Conservation (phyloP, 176 grass and related monocot genomes). For the Oryza nivara region DNA sequence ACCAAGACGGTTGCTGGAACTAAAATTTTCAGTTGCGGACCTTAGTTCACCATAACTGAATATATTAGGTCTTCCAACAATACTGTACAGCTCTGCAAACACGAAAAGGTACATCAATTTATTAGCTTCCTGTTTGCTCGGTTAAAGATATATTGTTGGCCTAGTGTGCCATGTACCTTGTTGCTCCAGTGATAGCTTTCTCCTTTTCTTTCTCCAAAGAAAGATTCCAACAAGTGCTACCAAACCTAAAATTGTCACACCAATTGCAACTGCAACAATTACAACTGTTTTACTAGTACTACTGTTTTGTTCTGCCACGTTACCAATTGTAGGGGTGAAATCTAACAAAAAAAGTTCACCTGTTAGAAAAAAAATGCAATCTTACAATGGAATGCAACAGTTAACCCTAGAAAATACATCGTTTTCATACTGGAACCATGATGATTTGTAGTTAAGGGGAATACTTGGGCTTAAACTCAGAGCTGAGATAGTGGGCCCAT, state of each 20-base stretch:
- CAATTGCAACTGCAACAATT: constrained; percentile 55
- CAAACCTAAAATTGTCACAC: constrained; percentile 52
- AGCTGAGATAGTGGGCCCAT: constrained; percentile 78
- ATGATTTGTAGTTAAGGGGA: constrained; percentile 11
- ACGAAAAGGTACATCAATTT: not conserved
- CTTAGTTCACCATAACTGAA: too few relatives aligned
- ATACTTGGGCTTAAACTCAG: constrained; percentile 78
- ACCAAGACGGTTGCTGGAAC: constrained; percentile 54
- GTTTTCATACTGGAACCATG: not conserved
- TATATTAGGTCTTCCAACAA: constrained; percentile 2
- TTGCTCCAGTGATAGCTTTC: constrained; percentile 47
- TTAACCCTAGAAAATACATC: too few relatives aligned
- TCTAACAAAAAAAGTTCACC: constrained; percentile 46
- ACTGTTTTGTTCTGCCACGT: constrained; percentile 13
- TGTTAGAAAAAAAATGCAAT: constrained; percentile 29
- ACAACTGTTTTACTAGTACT: constrained; percentile 53
- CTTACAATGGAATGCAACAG: not conserved
- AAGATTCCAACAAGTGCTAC: constrained; percentile 41
- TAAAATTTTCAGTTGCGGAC: too few relatives aligned
- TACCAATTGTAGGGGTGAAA: constrained; percentile 60
- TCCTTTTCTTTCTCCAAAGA: constrained; percentile 53
- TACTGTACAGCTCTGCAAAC: constrained; percentile 59
- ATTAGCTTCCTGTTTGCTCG: not conserved
- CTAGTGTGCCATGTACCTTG: constrained; percentile 41
- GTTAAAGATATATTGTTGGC: not conserved